Conservation (phyloP, 2,329 filamentous ascomycete genomes). For the Sclerotinia subarctica region DNA sequence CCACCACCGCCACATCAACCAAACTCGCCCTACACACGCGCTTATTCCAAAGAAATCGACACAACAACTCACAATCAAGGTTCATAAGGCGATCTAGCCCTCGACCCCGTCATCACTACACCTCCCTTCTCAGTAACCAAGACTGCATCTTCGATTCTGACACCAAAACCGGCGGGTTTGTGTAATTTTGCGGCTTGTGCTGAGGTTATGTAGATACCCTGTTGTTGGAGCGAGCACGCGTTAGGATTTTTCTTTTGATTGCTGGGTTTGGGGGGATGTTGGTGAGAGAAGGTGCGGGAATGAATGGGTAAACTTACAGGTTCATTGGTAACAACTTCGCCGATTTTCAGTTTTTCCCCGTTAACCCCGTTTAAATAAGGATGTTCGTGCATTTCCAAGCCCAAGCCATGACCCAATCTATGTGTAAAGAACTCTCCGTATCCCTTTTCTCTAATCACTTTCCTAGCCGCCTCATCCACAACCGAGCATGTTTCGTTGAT, state of each 20-base stretch:
- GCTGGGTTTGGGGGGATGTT: neutral
- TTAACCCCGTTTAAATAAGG: conserved; percentile 64
- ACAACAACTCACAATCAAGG: conserved; percentile 21
- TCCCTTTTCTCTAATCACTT: conserved; percentile 45
- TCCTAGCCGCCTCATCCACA: conserved; percentile 57
- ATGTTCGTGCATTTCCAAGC: conserved; percentile 63
- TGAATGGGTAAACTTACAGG: conserved; percentile 39
- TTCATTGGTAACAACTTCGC: conserved; percentile 62
- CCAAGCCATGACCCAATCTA: conserved; percentile 60
- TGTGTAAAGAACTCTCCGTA: conserved; percentile 60
- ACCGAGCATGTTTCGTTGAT: conserved; percentile 53
- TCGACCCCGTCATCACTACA: conserved; percentile 41
- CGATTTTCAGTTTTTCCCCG: conserved; percentile 46
- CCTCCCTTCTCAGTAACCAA: conserved; percentile 50
- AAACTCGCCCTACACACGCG: too few relatives aligned
- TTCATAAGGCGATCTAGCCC: conserved; percentile 31
- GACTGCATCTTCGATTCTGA: conserved; percentile 60
- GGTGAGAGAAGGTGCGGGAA: too few relatives aligned
- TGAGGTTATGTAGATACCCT: conserved; percentile 52
- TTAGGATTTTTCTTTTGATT: neutral
- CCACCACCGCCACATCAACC: too few relatives aligned
- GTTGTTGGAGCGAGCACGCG: neutral
- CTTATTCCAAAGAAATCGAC: too few relatives aligned
- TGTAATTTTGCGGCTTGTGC: conserved; percentile 36
- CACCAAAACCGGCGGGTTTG: conserved; percentile 51